Evolutionary conservation across 192 early-diverging fungal species (phyloP), one percentile per base, ranked within the genome.

Genomic region (Dimargaris cristalligena): DNA sequence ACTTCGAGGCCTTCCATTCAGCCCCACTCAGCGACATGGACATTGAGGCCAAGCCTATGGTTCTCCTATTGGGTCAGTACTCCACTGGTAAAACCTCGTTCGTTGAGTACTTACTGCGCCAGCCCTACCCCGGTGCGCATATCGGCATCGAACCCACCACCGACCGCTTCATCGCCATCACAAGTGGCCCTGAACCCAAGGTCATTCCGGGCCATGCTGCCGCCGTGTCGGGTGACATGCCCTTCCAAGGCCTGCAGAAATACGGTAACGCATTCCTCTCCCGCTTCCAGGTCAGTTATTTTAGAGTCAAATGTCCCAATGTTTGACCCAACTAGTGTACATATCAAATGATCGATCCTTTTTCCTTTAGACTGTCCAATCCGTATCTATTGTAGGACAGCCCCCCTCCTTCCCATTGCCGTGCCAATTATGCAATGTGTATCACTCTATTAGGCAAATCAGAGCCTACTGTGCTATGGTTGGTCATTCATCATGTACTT

Each of bases 161-260:
- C 3, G 89, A 92, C 67, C 68, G 85, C 23, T 91, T 91, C 51
- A 82, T 90, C 8, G 89, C 89, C 1, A 82, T 92, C 38, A 90
- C 90, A 85, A 70, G 79, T 49, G 80, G 83, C 3, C 59, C 73
- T 0, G 83, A 86, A 61, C 75, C 80, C 38, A 76, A 87, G 47
- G 81, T 89, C 8, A 90, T 90, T 25, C 90, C 90, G 2, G 89
- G 90, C 44, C 85, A 89, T 58, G 89, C 90, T 0, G 90, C 90
- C 14, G 88, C 83, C 0, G 88, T 92, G 26, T 77, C 82, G 14
- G 68, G 75, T n/a, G 85, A 87, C 22, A 52, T 92, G 64, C 90
- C 90, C 13, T 92, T 90, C 63, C 75, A 78, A 20, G 86, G 83
- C 6, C 75, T 93, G 50, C 82, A 84, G 44, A 76, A 80, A 38